Evolutionary conservation across 176 grass and related monocot genomes (phyloP).

Genomic region (Bonia amplexicaulis): DNA sequence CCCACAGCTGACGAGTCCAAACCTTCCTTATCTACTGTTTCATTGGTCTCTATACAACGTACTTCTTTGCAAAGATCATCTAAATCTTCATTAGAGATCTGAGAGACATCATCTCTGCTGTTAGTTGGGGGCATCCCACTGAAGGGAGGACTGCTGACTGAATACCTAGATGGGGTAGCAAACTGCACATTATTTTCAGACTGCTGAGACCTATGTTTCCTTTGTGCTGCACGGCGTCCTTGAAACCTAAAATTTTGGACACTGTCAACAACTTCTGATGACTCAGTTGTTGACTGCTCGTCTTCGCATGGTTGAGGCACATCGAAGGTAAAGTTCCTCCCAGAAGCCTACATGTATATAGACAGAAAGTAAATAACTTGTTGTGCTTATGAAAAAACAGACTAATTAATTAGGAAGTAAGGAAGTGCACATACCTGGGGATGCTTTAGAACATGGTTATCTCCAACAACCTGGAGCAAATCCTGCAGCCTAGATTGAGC

Average conservation of each 20-base stretch:
- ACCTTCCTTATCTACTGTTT: slow-evolving; percentile 34
- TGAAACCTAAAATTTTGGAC: slow-evolving; percentile 36
- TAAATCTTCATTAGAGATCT: slow-evolving; percentile 49
- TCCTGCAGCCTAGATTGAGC: slow-evolving; percentile 70
- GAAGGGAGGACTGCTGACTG: slow-evolving; percentile 53
- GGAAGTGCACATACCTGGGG: slow-evolving; percentile 37
- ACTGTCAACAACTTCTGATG: slow-evolving; percentile 49
- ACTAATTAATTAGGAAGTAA: not conserved
- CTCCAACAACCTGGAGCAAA: slow-evolving; percentile 68
- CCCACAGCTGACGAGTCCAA: slow-evolving; percentile 30
- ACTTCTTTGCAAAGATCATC: slow-evolving; percentile 96
- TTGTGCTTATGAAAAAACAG: not conserved
- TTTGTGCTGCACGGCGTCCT: slow-evolving; percentile 10
- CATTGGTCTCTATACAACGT: slow-evolving; percentile 68
- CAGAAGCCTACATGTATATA: slow-evolving; percentile 46
- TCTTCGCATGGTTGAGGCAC: slow-evolving; percentile 62
- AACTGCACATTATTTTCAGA: slow-evolving; percentile 30
- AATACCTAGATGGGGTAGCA: slow-evolving; percentile 28
- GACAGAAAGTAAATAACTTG: slow-evolving; percentile 6
- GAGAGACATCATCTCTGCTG: slow-evolving; percentile 26
- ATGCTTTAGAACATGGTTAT: slow-evolving; percentile 48
- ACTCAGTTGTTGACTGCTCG: slow-evolving; percentile 38
- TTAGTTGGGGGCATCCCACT: slow-evolving; percentile 38
- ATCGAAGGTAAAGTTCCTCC: slow-evolving; percentile 52
- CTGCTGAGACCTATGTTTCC: slow-evolving; percentile 15